Evolutionary conservation across 1,284 basidiomycete species (phyloP), one percentile per base, ranked within the genome.

Genomic region (Sparassis latifolia): DNA sequence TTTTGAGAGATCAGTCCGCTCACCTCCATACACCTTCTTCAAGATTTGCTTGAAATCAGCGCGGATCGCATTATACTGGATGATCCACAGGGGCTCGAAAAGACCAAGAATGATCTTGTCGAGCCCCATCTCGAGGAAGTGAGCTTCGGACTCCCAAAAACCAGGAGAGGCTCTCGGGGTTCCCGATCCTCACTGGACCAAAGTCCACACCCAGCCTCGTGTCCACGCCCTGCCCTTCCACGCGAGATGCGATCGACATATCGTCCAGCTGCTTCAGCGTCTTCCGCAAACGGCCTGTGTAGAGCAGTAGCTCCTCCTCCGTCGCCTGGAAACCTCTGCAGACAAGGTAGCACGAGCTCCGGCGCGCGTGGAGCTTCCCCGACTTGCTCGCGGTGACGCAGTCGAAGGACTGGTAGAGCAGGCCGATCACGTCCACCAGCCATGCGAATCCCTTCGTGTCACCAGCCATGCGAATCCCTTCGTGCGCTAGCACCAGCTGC

Each of bases 291-390:
- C 30, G 12, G 2, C 20, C 32, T 3, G 45, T 44, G 29, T 45
- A 50, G 10, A 5, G 29, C 10, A 44, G 28, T 33, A 47, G 39
- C 28, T 51, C 33, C 5, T 51, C 46, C 7, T 38, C 45, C 2
- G 48, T 38, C 10, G 55, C 50, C 10, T 38, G 44, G 48, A 58
- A 57, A 12, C 42, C 51, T 28, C 45, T 47, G 49, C 58, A 60
- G 9, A 60, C 52, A 20, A 60, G 44, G 49, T 58, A 60, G 45
- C 55, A 57, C 2, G 55, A 53, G 1, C 50, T 48, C 28, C 54
- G 47, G 4, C 42, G 42, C 2, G 31, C 41, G 46, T 56, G 55
- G 2, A 52, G 44, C 20, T 39, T 51, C 10, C 39, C 33, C 10
- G 42, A 52, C 42, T 57, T 59, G n/a, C 7, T 29, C 2, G 57